Evolutionary conservation across 805 yeast genomes (phyloP), one percentile per base, ranked within the genome.

Genomic region (Myxozyma sirexii): DNA sequence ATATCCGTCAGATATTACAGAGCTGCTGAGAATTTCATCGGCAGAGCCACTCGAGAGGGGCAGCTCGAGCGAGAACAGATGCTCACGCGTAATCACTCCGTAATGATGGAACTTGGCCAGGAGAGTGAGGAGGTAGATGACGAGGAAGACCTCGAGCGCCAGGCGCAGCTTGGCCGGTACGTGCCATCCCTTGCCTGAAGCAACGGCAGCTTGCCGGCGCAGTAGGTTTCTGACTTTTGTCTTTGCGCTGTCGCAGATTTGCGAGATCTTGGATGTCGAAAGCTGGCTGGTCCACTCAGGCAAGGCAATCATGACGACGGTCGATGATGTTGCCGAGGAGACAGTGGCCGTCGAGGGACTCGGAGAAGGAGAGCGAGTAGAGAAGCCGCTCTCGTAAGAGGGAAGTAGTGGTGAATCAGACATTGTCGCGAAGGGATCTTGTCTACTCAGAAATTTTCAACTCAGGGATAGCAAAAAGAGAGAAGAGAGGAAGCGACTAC

Each of bases 31-130:
- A 13, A 48, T 23, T 13, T 12, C 56, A 54, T 33, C 35, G 29
- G 37, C 29, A 15, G 43, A 15, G 53, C 37, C 15, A 19, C 12
- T n/a, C 12, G 46, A 35, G 19, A 51, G 21, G 26, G 60, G 60
- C 3, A 51, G 19, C 48, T 44, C 56, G 29, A 51, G 48, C 5
- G 53, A 23, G 49, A 48, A 53, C 33, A 58, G 45, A n/a, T 47
- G 33, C 13, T 58, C 62, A 10, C 13, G 13, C 1, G 55, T 33
- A 21, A 54, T 37, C 4, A 45, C 21, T 24, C 62, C 59, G 52
- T 58, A 58, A 45, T 48, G 46, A 19, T 38, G 50, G 51, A 58
- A 44, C 27, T 49, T 58, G 38, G 48, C 47, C 26, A 54, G 29
- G 2, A 58, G 52, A n/a, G 56, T 26, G 31, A 58, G 27, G 23